Percentiles rank a stretch among this genome's conserved stretches.
Conservation (phyloP, 306 rosid genomes). For the Astragalus glycyphyllos region DNA sequence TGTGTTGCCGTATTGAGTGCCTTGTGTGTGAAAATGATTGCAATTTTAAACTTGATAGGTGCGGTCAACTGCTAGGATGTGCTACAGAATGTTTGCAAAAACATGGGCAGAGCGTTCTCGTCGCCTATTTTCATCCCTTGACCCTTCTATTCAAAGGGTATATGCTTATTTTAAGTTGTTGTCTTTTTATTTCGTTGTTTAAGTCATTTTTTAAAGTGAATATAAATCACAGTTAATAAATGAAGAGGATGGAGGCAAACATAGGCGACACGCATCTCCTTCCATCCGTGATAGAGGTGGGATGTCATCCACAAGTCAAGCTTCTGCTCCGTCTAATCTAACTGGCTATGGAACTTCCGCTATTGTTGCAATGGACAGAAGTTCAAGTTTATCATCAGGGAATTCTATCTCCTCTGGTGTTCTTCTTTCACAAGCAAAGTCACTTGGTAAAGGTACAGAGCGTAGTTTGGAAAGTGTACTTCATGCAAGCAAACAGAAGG, state of each 20-base stretch:
- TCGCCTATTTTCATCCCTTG: conserved; percentile 85
- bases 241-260: conserved; percentile 98
- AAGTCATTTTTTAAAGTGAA: conserved; percentile 36
- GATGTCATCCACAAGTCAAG: conserved; percentile 60
- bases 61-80: conserved; percentile 95
- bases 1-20: conserved; percentile 21
- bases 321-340: conserved; percentile 71
- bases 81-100: conserved; percentile 95
- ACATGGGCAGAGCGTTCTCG: conserved; percentile 98
- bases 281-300: conserved; percentile 87
- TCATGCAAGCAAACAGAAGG: conserved; percentile 98
- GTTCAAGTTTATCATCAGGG: conserved; percentile 84
- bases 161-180: conserved; percentile 40
- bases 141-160: conserved; percentile 98
- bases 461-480: conserved; percentile 95
- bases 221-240: conserved; percentile 75
- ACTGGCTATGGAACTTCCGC: conserved; percentile 99
- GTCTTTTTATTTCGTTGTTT: conserved; percentile 33
- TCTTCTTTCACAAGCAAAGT: conserved; percentile 77
- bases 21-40: conserved; percentile 29
- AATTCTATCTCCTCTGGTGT: conserved; percentile 75
- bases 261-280: conserved; percentile 92
- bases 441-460: conserved; percentile 74
- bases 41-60: conserved; percentile 67
- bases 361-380: conserved; percentile 97